Conservation (phyloP, 345 rosid species). For the Citrus unshiu region DNA sequence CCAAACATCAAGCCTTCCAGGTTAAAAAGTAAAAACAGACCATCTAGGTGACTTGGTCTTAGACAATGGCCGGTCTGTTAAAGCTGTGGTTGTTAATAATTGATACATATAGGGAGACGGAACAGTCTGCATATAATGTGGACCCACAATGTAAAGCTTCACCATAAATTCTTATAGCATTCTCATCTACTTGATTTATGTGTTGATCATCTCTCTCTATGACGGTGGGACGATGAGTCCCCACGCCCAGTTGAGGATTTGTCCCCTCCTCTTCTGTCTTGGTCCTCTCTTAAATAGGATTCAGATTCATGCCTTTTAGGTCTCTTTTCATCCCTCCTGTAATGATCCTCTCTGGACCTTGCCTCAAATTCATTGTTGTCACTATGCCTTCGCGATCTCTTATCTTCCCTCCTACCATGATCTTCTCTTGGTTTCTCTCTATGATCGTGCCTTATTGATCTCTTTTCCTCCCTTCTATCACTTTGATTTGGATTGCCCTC, state of each 20-base stretch:
- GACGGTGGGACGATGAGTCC: constrained; percentile 30
- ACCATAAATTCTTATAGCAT: background rate
- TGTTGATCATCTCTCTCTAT: constrained; percentile 26
- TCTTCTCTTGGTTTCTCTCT: constrained; percentile 37
- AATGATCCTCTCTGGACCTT: constrained; percentile 28
- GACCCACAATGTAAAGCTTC: background rate
- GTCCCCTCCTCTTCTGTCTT: constrained; percentile 19
- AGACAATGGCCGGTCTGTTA: background rate
- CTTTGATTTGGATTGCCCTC: constrained; percentile 22
- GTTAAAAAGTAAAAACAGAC: background rate
- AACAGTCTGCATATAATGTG: background rate
- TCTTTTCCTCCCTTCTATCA: constrained; percentile 32
- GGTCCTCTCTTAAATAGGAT: constrained; percentile 29
- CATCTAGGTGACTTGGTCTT: background rate
- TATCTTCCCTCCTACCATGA: constrained; percentile 31
- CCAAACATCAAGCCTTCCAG: background rate
- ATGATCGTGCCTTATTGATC: constrained; percentile 21
- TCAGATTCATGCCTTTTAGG: constrained; percentile 37
- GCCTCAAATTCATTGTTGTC: constrained; percentile 18
- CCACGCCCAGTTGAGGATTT: constrained; percentile 2
- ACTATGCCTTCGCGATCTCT: constrained; percentile 33
- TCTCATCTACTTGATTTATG: constrained; percentile 23
- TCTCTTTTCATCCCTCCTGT: constrained; percentile 25
- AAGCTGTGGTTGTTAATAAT: background rate
- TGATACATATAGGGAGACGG: background rate